These are phyloP conservation scores for Cytospora chrysosperma DNA, from an alignment of 2,329 filamentous ascomycete species.

Conservation along the genomic window DNA sequence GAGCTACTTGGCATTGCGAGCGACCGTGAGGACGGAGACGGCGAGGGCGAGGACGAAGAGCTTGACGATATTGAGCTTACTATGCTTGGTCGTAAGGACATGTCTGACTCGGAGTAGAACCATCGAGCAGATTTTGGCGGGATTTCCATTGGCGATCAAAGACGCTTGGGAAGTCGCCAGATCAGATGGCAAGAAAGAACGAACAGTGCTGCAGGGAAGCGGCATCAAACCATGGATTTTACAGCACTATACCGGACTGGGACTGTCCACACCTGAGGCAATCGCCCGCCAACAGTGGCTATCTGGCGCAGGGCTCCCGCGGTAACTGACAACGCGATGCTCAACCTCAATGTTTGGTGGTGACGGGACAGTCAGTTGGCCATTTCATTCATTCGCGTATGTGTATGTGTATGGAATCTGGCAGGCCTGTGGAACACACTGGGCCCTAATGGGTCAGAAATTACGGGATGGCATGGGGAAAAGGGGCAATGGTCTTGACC, in stretches of 20 bases:
- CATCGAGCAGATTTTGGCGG: background rate
- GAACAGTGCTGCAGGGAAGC: background rate
- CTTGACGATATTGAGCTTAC: slow-evolving; percentile 40
- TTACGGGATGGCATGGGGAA: background rate
- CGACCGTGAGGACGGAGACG: slow-evolving; percentile 41
- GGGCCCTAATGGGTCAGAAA: background rate
- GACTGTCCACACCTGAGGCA: background rate
- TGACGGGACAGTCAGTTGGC: background rate
- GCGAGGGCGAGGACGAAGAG: slow-evolving; percentile 47
- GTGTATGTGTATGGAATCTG: background rate
- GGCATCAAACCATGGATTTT: background rate
- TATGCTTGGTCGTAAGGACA: slow-evolving; percentile 35
- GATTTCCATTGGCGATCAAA: background rate
- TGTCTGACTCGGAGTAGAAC: slow-evolving; percentile 34
- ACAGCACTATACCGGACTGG: background rate
- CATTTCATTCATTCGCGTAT: background rate
- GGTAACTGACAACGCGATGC: background rate
- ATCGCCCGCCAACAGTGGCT: background rate
- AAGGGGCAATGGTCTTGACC: background rate
- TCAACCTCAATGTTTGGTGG: background rate
- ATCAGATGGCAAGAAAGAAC: background rate
- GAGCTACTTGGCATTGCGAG: slow-evolving; percentile 48
- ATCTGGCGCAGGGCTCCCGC: background rate
- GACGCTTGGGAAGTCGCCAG: background rate
- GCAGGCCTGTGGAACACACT: background rate